Conservation (phyloP, 2,329 filamentous ascomycete species). For the Aureobasidium sp. region DNA sequence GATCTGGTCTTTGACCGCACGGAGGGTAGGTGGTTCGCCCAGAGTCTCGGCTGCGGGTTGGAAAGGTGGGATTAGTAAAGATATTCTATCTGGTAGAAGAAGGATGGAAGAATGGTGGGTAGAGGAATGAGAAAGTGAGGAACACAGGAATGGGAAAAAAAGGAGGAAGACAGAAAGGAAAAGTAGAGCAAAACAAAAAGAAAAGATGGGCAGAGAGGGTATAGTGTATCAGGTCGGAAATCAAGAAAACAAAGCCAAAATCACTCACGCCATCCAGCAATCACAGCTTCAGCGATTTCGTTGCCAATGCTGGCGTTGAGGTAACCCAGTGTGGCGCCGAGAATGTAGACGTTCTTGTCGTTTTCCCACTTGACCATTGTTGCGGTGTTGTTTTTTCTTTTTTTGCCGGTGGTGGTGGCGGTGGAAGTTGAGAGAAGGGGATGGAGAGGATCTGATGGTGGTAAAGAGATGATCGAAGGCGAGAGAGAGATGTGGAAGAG, state of each 20-base stretch:
- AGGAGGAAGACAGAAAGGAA: not conserved
- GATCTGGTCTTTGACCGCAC: constrained; percentile 16
- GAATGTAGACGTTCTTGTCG: constrained; percentile 13
- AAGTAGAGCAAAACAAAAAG: not conserved
- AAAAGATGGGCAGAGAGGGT: no score
- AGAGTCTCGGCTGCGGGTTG: not conserved
- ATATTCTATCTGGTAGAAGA: no score
- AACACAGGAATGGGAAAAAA: not conserved
- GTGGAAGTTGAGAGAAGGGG: no score
- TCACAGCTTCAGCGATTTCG: not conserved
- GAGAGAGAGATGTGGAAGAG: no score
- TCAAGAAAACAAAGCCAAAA: no score
- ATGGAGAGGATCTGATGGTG: no score
- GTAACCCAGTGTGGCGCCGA: not conserved
- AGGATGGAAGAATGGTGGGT: no score
- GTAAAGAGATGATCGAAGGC: no score
- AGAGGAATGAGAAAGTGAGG: not conserved
- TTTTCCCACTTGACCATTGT: constrained; percentile 15
- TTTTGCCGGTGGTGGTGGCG: no score
- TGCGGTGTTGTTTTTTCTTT: no score
- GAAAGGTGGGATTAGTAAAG: not conserved
- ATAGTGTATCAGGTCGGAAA: not conserved
- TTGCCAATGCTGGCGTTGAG: not conserved
- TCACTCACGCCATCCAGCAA: constrained; percentile 13
- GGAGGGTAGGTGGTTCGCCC: constrained; percentile 10